Evolutionary conservation across 352 stramenopile genomes (phyloP).

Genomic region (Globisporangium heterothallicum): DNA sequence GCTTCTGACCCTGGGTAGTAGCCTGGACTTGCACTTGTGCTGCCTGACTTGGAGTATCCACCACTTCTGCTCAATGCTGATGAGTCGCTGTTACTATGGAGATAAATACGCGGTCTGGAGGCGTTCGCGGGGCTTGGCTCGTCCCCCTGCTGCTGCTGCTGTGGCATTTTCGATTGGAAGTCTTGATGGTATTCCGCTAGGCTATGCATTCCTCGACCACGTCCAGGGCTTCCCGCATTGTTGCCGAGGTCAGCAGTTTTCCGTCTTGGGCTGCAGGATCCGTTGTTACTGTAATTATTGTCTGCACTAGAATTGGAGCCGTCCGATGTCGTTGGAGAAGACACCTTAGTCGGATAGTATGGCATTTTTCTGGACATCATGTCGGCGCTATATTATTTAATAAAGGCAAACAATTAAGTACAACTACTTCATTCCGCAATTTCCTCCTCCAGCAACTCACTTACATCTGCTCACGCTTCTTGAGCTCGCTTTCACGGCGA

Average conservation of each 20-base stretch:
- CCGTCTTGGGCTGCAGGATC: constrained; percentile 23
- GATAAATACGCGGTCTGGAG: constrained; percentile 1
- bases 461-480: constrained; percentile 84
- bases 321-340: constrained; percentile 68
- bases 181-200: constrained; percentile 39
- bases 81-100: constrained; percentile 14
- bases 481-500: constrained; percentile 73
- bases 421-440: background rate
- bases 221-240: constrained; percentile 42
- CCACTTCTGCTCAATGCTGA: constrained; percentile 11
- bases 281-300: constrained; percentile 57
- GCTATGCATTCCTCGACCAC: constrained; percentile 16
- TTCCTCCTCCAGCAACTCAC: constrained; percentile 7
- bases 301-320: constrained; percentile 73
- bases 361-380: constrained; percentile 74
- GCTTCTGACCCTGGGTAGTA: constrained; percentile 25
- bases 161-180: constrained; percentile 19
- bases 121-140: background rate
- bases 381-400: constrained; percentile 39
- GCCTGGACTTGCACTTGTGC: constrained; percentile 5
- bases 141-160: constrained; percentile 10
- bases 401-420: background rate
- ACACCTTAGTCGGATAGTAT: constrained; percentile 55
- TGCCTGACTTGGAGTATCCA: constrained; percentile 7
- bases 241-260: constrained; percentile 20